Evolutionary conservation across 257 asterid genomes (phyloP), one percentile per base, ranked within the genome.

Genomic region (Nicotiana benthamiana): DNA sequence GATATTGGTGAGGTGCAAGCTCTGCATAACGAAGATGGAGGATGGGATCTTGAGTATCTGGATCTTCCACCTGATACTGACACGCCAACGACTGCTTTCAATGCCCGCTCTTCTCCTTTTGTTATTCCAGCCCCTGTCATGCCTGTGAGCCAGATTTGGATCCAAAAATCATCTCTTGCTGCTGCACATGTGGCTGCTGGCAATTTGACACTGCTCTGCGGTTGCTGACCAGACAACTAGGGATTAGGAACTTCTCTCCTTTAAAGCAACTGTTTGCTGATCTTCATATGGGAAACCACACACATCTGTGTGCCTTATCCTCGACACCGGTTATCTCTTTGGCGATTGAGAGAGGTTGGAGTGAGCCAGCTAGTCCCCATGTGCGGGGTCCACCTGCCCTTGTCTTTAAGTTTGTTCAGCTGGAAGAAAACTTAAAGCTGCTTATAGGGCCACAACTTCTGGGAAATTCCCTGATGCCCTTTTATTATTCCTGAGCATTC

Each of bases 161-260:
- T 82, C 77, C 97, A 94, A 88, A 88, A 86, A 75, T 94, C 97
- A 10, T 87, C 97, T 24, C 92, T 94, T 32, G 97, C 98, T 7
- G 97, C 93, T 36, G 98, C 93, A 70, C 97, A 94, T 15, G 97
- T 92, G 9, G 97, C 97, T 62, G 97, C 97, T 7, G 97, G 98
- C 9, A 89, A 94, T 85, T 94, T 92, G 97, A 94, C 81, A 94
- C 93, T 7, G 97, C 98, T 36, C 89, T 93, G 98, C 93, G 98
- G 51, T 83, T 94, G 34, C 83, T 94, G 83, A 89, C 79, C 91
- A 93, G 96, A 12, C 98, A 94, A 77, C 75, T 94, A 28, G 98
- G 97, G 64, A 87, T 94, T 53, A 80, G 76, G 32, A 94, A 93
- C 78, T 94, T 94, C 61, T 32, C 90, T 53, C 97, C 97, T 54